Evolutionary conservation across 805 yeast genomes (phyloP).

Genomic region (Debaryomyces maramus): DNA sequence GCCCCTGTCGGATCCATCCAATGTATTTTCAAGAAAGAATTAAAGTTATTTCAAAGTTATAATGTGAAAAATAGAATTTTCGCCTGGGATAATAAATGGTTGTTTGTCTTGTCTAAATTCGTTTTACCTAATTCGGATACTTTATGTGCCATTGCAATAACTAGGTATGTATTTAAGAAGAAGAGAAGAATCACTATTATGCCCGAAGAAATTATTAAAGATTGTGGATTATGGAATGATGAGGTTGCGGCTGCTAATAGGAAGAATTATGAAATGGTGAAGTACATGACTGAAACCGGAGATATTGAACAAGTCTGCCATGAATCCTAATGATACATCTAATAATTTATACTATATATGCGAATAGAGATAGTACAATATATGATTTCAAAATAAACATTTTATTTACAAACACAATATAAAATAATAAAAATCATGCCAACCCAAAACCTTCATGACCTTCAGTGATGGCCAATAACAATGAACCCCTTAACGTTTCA

Average conservation of each 20-base stretch:
- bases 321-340: conserved; percentile 1
- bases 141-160: conserved; percentile 57
- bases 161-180: conserved; percentile 78
- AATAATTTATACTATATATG: not conserved
- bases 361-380: too few relatives aligned
- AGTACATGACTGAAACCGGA: conserved; percentile 32
- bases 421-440: conserved; percentile 38
- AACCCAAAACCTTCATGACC: conserved; percentile 96
- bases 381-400: not conserved
- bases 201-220: conserved; percentile 59
- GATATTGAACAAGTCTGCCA: conserved; percentile 27
- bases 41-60: conserved; percentile 64
- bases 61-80: conserved; percentile 56
- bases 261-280: conserved; percentile 41
- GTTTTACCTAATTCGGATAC: conserved; percentile 35
- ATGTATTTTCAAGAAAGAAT: conserved; percentile 68
- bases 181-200: conserved; percentile 70
- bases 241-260: conserved; percentile 45
- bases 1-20: conserved; percentile 77
- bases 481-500: conserved; percentile 76
- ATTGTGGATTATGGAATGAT: conserved; percentile 56
- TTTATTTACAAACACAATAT: not conserved
- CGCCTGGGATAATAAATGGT: conserved; percentile 89
- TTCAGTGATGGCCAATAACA: conserved; percentile 84
- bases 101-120: conserved; percentile 68